phyloP scores from a whole-genome alignment of 306 rosid species.

The Corylus avellana region DNA sequence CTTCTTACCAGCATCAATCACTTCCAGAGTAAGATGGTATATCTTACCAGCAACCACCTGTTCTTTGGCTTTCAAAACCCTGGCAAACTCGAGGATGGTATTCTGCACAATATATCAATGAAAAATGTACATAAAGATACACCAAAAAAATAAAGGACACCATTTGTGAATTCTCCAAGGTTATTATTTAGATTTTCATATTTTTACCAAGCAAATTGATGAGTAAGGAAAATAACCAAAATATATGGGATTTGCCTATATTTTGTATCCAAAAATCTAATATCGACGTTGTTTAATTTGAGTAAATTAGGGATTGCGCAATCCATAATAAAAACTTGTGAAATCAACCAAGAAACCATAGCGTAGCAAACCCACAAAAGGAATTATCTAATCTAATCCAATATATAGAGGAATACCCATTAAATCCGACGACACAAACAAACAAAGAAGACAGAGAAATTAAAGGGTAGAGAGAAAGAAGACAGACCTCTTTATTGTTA shows the following conservation, averaged over 20 bases:
- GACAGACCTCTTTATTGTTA: slow-evolving; percentile 46
- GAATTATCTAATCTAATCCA: background rate
- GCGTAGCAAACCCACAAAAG: background rate
- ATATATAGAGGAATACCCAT: background rate
- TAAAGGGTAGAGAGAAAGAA: background rate
- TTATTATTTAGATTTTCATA: background rate
- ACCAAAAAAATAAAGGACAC: background rate
- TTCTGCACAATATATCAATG: slow-evolving; percentile 35
- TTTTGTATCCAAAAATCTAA: background rate
- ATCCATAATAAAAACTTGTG: background rate
- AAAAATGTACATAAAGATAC: background rate
- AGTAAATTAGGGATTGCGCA: background rate
- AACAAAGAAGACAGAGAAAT: background rate
- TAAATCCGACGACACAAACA: background rate
- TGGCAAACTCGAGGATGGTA: slow-evolving; percentile 44
- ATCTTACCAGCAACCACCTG: slow-evolving; percentile 57
- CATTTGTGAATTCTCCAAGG: background rate
- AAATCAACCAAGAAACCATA: background rate
- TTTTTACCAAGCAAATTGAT: background rate
- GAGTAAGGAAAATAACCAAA: too few relatives aligned
- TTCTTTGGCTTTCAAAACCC: slow-evolving; percentile 50
- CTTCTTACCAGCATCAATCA: slow-evolving; percentile 47
- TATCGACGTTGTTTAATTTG: background rate
- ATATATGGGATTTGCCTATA: too few relatives aligned
- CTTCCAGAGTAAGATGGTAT: slow-evolving; percentile 52